Evolutionary conservation across 148 eudicot species (phyloP).

Genomic region (Polygonum maritimum): DNA sequence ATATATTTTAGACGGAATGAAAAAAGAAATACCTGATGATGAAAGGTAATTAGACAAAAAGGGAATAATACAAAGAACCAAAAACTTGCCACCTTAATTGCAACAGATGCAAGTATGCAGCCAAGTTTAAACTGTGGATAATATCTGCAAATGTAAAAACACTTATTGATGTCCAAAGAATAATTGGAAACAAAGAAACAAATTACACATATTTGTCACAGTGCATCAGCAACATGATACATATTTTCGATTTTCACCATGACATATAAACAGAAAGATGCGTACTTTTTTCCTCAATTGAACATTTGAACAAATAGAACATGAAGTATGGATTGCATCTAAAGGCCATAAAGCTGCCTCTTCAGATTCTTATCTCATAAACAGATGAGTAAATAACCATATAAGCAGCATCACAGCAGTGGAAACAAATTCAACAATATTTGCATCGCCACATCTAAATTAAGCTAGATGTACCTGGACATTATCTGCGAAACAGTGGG

Average conservation of each 20-base stretch:
- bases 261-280: neutral
- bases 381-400: neutral
- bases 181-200: neutral
- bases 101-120: slow-evolving; percentile 48
- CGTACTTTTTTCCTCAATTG: neutral
- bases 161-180: neutral
- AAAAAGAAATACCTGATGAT: neutral
- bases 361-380: neutral
- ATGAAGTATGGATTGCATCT: neutral
- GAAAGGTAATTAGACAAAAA: neutral
- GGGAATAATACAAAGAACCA: neutral
- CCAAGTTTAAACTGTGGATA: slow-evolving; percentile 75
- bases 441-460: neutral
- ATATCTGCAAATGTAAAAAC: slow-evolving; percentile 41
- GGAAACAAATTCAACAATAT: neutral
- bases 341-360: neutral
- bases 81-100: slow-evolving; percentile 43
- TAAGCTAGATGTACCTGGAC: slow-evolving; percentile 36
- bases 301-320: neutral
- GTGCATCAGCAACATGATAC: neutral
- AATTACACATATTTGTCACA: neutral
- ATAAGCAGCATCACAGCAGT: neutral
- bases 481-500: slow-evolving; percentile 45
- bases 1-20: neutral
- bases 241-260: neutral